Evolutionary conservation across 2,329 filamentous ascomycete genomes (phyloP).

Genomic region (Fusarium newnesense): DNA sequence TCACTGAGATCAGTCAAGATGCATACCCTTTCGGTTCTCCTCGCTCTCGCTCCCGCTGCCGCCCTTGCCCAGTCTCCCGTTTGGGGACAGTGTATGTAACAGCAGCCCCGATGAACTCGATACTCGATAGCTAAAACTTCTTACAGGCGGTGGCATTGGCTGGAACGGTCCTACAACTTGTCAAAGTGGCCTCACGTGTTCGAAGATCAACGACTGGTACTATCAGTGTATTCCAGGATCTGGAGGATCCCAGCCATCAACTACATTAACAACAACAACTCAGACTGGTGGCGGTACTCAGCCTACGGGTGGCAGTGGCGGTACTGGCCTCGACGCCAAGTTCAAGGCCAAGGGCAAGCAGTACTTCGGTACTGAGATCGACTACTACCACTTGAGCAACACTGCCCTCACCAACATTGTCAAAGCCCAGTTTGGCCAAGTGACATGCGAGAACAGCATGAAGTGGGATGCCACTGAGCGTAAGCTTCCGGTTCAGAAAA

Average conservation of each 20-base stretch:
- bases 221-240: slow-evolving; percentile 19
- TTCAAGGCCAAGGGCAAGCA: slow-evolving; percentile 69
- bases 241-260: neutral
- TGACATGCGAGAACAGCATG: slow-evolving; percentile 76
- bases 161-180: slow-evolving; percentile 10
- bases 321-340: slow-evolving; percentile 3
- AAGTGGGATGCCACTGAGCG: slow-evolving; percentile 67
- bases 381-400: slow-evolving; percentile 61
- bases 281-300: neutral
- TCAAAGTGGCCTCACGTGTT: slow-evolving; percentile 3
- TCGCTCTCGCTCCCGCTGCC: slow-evolving; percentile 7
- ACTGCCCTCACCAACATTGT: slow-evolving; percentile 58
- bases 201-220: slow-evolving; percentile 21
- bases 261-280: neutral
- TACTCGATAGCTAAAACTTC: neutral
- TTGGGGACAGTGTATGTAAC: slow-evolving; percentile 20
- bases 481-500: neutral
- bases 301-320: slow-evolving; percentile 1
- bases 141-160: neutral
- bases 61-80: slow-evolving; percentile 13
- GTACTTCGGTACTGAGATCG: slow-evolving; percentile 70
- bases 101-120: neutral
- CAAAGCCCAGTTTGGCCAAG: slow-evolving; percentile 71
- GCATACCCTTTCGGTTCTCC: slow-evolving; percentile 7
- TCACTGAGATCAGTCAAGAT: neutral